phyloP scores from a whole-genome alignment of 768 basidiomycete species.

The Phylloporus scabripes region DNA sequence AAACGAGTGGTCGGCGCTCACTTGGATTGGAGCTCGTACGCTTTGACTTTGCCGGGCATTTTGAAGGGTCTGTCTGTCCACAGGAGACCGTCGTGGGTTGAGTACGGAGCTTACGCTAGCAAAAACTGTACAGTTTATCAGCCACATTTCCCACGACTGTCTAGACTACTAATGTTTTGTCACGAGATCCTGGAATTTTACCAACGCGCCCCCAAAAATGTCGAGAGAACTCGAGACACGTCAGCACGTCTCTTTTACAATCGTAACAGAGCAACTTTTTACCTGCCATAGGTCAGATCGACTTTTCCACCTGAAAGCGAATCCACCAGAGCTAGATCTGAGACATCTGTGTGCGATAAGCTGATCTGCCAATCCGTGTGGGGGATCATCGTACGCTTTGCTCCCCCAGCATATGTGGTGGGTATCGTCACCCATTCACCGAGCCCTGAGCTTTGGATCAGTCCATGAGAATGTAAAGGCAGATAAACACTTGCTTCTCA shows the following conservation, averaged over 20 bases:
- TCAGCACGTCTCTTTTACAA: not conserved
- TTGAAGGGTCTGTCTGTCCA: slow-evolving; percentile 34
- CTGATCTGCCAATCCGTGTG: not conserved
- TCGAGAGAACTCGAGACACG: slow-evolving; percentile 46
- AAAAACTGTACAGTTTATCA: slow-evolving; percentile 39
- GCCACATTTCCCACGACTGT: slow-evolving; percentile 37
- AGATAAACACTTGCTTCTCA: slow-evolving; percentile 50
- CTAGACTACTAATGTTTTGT: slow-evolving; percentile 11
- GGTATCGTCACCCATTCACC: slow-evolving; percentile 91
- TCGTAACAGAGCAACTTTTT: slow-evolving; percentile 17
- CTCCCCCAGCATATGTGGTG: slow-evolving; percentile 96
- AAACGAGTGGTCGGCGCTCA: slow-evolving; percentile 35
- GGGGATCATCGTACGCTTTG: slow-evolving; percentile 53
- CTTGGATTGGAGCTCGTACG: slow-evolving; percentile 96
- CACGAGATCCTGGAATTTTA: slow-evolving; percentile 54
- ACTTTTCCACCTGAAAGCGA: slow-evolving; percentile 76
- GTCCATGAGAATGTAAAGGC: not conserved
- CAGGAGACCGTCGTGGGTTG: slow-evolving; percentile 30
- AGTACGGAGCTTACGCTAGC: slow-evolving; percentile 28
- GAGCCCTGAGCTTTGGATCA: slow-evolving; percentile 48
- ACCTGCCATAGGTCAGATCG: slow-evolving; percentile 35
- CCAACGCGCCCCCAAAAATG: slow-evolving; percentile 64
- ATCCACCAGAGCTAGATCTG: slow-evolving; percentile 79
- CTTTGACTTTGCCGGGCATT: slow-evolving; percentile 92
- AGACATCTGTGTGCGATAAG: slow-evolving; percentile 48